These are phyloP conservation scores for Pythium oligandrum DNA, from an alignment of 352 stramenopile species.

Conservation along the genomic window DNA sequence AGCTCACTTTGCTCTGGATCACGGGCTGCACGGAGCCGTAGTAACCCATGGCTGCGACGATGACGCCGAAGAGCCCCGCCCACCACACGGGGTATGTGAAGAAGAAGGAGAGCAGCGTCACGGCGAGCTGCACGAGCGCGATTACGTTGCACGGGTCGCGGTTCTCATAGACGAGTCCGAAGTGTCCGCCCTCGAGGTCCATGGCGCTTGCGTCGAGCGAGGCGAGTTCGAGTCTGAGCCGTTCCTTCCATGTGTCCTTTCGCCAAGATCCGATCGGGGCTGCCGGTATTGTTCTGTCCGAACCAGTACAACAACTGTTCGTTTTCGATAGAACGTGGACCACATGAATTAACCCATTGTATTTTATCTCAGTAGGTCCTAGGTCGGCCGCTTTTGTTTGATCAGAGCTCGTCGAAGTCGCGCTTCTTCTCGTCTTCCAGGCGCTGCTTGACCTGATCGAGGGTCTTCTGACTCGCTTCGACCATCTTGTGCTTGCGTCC, in stretches of 20 bases:
- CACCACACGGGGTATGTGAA: constrained; percentile 85
- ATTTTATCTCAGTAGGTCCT: too few species aligned
- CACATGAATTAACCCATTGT: too few species aligned
- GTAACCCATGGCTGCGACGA: constrained; percentile 78
- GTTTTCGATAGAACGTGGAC: too few species aligned
- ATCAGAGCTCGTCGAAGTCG: constrained; percentile 3
- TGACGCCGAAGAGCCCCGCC: constrained; percentile 67
- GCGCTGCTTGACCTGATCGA: constrained; percentile 56
- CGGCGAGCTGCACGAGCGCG: constrained; percentile 63
- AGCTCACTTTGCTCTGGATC: constrained; percentile 87
- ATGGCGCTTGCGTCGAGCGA: constrained; percentile 23
- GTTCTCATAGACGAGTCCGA: constrained; percentile 82
- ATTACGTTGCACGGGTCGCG: constrained; percentile 81
- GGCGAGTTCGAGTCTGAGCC: not conserved
- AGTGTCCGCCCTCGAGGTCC: constrained; percentile 71
- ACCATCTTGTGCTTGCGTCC: constrained; percentile 61
- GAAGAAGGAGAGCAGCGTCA: constrained; percentile 65
- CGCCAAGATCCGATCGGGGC: too few species aligned
- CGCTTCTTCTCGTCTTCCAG: constrained; percentile 30
- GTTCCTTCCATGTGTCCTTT: too few species aligned
- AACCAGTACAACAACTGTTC: too few species aligned
- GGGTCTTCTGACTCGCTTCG: constrained; percentile 48
- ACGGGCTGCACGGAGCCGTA: constrained; percentile 78
- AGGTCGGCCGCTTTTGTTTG: too few species aligned
- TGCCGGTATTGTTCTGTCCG: too few species aligned